phyloP scores from a whole-genome alignment of 2,329 filamentous ascomycete genomes.

The Phialemoniopsis sp. region DNA sequence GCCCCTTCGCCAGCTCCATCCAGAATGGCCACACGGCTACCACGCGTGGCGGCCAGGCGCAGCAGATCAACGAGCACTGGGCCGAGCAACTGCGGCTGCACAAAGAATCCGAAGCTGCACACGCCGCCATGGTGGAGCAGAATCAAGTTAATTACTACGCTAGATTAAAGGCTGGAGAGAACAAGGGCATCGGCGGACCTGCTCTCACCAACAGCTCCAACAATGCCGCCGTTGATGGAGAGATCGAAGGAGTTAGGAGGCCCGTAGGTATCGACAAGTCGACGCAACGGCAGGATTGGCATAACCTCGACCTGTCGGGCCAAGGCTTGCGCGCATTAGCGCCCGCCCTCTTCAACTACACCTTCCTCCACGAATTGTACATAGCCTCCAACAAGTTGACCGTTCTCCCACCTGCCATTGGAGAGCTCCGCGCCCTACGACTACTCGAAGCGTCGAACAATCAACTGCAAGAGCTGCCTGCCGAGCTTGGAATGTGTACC shows the following conservation, averaged over 20 bases:
- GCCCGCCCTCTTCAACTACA: constrained; percentile 76
- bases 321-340: constrained; percentile 86
- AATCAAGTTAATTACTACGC: constrained; percentile 69
- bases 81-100: constrained; percentile 79
- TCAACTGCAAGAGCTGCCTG: constrained; percentile 73
- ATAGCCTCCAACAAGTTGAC: constrained; percentile 89
- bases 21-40: constrained; percentile 53
- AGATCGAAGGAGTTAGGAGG: constrained; percentile 52
- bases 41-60: constrained; percentile 44
- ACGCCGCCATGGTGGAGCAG: constrained; percentile 65
- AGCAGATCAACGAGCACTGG: constrained; percentile 69
- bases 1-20: constrained; percentile 51
- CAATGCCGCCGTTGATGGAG: constrained; percentile 39
- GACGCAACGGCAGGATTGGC: constrained; percentile 77
- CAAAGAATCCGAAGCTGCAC: constrained; percentile 68
- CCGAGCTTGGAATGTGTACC: constrained; percentile 95
- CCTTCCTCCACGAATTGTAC: constrained; percentile 87
- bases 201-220: constrained; percentile 43
- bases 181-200: constrained; percentile 59
- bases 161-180: constrained; percentile 64
- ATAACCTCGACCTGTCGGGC: constrained; percentile 91
- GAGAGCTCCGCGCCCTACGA: constrained; percentile 74
- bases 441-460: constrained; percentile 89
- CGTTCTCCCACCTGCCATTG: constrained; percentile 74
- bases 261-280: constrained; percentile 58